Evolutionary conservation across 1,284 basidiomycete genomes (phyloP), one percentile per base, ranked within the genome.

Genomic region (Stygiomarasmius scandens): DNA sequence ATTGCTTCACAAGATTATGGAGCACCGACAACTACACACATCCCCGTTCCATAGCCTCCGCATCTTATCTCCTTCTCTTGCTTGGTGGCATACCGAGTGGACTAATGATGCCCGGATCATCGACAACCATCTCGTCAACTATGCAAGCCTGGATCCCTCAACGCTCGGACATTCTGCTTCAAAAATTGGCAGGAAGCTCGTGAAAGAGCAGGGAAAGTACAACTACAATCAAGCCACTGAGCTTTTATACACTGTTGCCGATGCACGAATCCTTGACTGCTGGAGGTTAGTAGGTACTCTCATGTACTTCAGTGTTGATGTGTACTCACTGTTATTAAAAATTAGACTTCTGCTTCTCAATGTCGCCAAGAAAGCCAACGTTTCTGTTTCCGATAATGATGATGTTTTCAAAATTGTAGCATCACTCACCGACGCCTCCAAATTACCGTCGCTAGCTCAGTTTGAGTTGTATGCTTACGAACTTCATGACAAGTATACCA

Each of bases 231-330:
- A 67, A 1, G 56, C 49, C 14, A 49, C 54, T 1, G 56, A 71
- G 36, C 58, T 64, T 0, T 25, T 61, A 1, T 66, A 64, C 43
- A 29, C 64, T 1, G 63, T 71, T 1, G 64, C 70, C 2, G 66
- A 72, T 62, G 63, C 51, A 3, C 58, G 65, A 5, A 67, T 69
- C 58, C 63, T 71, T 1, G 67, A 71, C 46, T 69, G 67, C 46
- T 72, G 67, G 68, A 52, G 65, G 68, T 69, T 52, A 44, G 60
- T 56, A 32, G 38, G 11, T n/a, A 12, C 16, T 41, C 16, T 41
- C 11, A 9, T 41, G n/a, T n/a, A 41, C 16, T 16, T 34, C 14
- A 34, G 14, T 41, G 16, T 41, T 41, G 29, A 32, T 32, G 29
- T n/a, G 12, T 32, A 32, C 29, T 32, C n/a, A n/a, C n/a, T n/a